phyloP scores from a whole-genome alignment of 192 early-diverging fungal genomes.

The Fimicolochytrium jonesii region DNA sequence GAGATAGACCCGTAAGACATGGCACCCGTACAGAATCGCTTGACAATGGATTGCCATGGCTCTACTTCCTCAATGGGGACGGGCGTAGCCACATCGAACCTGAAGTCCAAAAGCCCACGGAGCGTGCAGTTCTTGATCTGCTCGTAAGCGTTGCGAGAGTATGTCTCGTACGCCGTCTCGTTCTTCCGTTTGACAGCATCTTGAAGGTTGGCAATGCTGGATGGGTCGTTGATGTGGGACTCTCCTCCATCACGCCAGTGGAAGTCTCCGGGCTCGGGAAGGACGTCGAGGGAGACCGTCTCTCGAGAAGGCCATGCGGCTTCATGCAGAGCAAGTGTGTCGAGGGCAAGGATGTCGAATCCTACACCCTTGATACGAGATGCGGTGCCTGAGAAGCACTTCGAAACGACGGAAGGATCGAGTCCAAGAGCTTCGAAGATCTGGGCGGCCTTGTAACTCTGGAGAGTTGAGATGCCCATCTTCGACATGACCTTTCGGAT shows the following conservation, averaged over 20 bases:
- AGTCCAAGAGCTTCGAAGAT: conserved; percentile 97
- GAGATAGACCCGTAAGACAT: conserved; percentile 99
- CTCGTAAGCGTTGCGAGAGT: conserved; percentile 73
- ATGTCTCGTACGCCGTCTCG: conserved; percentile 76
- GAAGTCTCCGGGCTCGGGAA: conserved; percentile 95
- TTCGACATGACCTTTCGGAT: conserved; percentile 99
- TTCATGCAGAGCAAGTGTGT: conserved; percentile 83
- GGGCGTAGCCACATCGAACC: conserved; percentile 62
- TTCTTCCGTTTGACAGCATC: conserved; percentile 95
- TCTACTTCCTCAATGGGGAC: conserved; percentile 94
- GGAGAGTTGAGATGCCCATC: conserved; percentile 98
- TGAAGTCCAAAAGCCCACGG: conserved; percentile 90
- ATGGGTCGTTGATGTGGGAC: conserved; percentile 87
- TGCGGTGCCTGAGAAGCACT: conserved; percentile 94
- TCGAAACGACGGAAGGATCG: conserved; percentile 76
- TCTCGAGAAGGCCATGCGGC: conserved; percentile 74
- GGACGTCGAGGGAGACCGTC: conserved; percentile 54
- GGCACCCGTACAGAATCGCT: conserved; percentile 95
- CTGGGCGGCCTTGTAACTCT: conserved; percentile 98
- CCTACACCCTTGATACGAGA: conserved; percentile 88
- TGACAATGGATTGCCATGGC: conserved; percentile 94
- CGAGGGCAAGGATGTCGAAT: conserved; percentile 75
- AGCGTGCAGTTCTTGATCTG: conserved; percentile 89
- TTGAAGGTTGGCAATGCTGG: conserved; percentile 82
- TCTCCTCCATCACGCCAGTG: conserved; percentile 95